Evolutionary conservation across 352 stramenopile species (phyloP), one percentile per base, ranked within the genome.

Genomic region (Pythium dissotocum): DNA sequence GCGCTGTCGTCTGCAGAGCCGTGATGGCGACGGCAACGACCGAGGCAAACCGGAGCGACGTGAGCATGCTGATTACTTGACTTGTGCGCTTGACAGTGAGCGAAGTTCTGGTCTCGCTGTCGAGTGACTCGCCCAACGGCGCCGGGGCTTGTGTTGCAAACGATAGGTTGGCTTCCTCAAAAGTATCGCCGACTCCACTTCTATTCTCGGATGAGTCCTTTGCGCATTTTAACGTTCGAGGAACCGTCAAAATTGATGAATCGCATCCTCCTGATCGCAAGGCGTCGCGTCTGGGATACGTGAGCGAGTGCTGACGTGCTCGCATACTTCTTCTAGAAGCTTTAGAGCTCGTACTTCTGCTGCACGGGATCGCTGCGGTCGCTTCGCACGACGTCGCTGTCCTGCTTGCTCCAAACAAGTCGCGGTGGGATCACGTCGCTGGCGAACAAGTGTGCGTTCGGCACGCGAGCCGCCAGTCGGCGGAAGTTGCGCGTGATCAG

Each of bases 371-470:
- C 82, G 36, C 70, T 63, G 26, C 79, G 66, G 62, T 90, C 71
- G 9, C 75, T 69, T 0, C 70, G 73, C 10, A 85, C 73, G 18
- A 90, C 65, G 52, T 82, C 61, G 28, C 77, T 73, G 1, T 72
- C 74, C 61, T 93, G 85, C 35, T 94, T 91, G 65, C 82, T 91
- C 85, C 85, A 94, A 16, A 94, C 82, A 10, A 94, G 61, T 13
- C 79, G 76, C 7, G 83, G 85, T 10, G 85, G 85, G 33, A 88
- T 82, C 9, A 49, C 69, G 9, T 76, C 75, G 67, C 77, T 91
- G 46, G 89, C 83, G 69, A 91, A 91, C 54, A 93, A 69, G 36
- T 93, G 83, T 3, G 82, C 83, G 35, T 93, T 91, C 1, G 83
- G 82, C 24, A 91, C 78, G 36, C 79, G 77, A 26, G 61, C 76